Evolutionary conservation across 257 asterid genomes (phyloP), one percentile per base, ranked within the genome.

Genomic region (Perilla frutescens): DNA sequence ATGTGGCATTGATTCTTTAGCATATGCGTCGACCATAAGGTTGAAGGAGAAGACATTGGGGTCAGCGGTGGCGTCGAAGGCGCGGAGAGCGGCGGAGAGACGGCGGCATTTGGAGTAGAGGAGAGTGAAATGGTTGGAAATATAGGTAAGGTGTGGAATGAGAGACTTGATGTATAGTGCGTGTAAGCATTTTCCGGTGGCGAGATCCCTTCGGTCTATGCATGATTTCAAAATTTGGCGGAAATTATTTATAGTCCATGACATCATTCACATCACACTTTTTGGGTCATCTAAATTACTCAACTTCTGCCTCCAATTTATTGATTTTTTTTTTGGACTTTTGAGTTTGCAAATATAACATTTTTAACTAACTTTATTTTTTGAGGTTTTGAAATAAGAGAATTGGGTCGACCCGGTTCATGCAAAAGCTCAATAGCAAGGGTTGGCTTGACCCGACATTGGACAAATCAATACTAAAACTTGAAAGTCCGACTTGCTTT

Each of bases 21-120:
- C 88, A 26, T 87, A 89, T 6, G 94, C 97, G 7, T 85, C 83
- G 0, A 89, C 54, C 72, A 91, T 84, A 48, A 87, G 81, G 65
- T 91, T 91, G 87, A 75, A 91, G 61, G 97, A 84, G 86, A 84
- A 91, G 73, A 91, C 83, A 66, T 91, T 91, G 74, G 94, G 96
- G 14, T 77, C 66, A 0, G 70, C 55, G 70, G 71, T 81, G 66
- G 80, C 82, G 40, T 82, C 77, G 79, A 91, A 91, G 50, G 83
- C 86, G 59, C 49, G 77, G 31, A 77, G 79, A 76, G 96, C 96
- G 66, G 84, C 77, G 72, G 80, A 73, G 49, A 89, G 86, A 5
- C 77, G 76, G 78, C 88, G 67, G 75, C 91, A 91, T 80, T 84
- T 89, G 82, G 96, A 89, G 87, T 91, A 89, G 10, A 91, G 90